Base-by-base conservation (phyloP, 1,284 basidiomycete genomes). In the Moesziomyces sp. region DNA sequence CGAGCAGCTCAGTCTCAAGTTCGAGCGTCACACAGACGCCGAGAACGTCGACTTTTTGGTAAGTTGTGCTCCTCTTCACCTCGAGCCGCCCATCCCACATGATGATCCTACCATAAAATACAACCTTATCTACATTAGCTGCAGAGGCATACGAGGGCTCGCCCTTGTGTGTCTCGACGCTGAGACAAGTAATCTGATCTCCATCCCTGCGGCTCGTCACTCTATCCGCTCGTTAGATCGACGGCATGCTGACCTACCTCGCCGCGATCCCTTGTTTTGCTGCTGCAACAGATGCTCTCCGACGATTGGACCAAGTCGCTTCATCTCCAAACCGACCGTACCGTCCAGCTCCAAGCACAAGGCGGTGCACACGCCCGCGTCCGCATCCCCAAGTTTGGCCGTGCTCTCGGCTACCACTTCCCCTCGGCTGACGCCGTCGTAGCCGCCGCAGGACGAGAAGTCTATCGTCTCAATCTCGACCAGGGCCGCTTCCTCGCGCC, bases 231-330 rank as follows among this genome's bases (percentile, higher is more conserved):
- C 28, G 6, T 6, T 30, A 3, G 35, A 50, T 13, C 8, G n/a
- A 16, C 26, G 26, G 45, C 13, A 9, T 26, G 47, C 58, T 60
- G 44, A 58, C 45, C 26, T 6, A 1, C 24, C 3, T 13, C 30
- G 30, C 10, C 13, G 5, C 35, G 3, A 8, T 30, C 8, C 16
- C 14, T 38, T 9, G 13, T 14, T 18, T 30, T n/a, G 5, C 6
- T 46, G 26, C 28, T 24, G 14, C 16, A 18, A 13, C 84, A 97
- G 94, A 91, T 95, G 81, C 88, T 99, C 11, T 97, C 95, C 0
- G 91, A 94, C 83, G 97, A 99, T 87, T 99, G 97, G 97, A 99
- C 96, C 18, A 99, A 99, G 85, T 92, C 92, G n/a, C 88, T 98
- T 62, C 95, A 97, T 83, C 88, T 99, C 1, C 97, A 99, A 88